Percentiles rank a stretch among this genome's conserved stretches.
Conservation (phyloP, 345 rosid genomes). For the Gossypium rotundifolium region DNA sequence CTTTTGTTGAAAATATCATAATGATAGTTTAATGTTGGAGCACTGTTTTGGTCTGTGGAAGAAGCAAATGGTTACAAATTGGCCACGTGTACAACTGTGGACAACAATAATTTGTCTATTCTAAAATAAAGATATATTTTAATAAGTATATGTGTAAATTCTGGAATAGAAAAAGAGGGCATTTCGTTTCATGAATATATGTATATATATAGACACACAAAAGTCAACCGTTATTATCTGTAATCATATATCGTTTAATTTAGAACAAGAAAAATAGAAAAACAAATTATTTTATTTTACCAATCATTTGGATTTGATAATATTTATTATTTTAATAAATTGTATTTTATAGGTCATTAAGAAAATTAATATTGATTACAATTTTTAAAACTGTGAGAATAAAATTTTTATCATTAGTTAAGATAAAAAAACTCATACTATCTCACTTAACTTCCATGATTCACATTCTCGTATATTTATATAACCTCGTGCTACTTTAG, state of each 20-base stretch:
- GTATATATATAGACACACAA: background rate
- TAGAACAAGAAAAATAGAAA: no score
- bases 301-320: background rate
- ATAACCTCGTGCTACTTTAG: no score
- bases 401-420: no score
- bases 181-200: no score
- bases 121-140: background rate
- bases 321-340: background rate
- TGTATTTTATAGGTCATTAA: no score
- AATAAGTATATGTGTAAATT: no score
- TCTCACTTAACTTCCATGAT: no score
- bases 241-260: background rate
- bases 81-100: background rate
- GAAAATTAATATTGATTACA: fast-evolving
- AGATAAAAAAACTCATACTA: no score
- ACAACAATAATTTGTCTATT: background rate
- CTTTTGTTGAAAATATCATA: no score
- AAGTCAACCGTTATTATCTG: background rate
- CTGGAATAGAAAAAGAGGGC: no score
- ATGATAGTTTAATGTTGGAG: background rate
- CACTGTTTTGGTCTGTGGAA: background rate
- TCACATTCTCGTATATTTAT: no score
- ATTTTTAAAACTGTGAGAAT: fast-evolving
- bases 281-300: background rate
- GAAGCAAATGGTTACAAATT: background rate